These are phyloP conservation scores for Sporormia fimetaria DNA, from an alignment of 495 filamentous ascomycete species.

Conservation along the genomic window DNA sequence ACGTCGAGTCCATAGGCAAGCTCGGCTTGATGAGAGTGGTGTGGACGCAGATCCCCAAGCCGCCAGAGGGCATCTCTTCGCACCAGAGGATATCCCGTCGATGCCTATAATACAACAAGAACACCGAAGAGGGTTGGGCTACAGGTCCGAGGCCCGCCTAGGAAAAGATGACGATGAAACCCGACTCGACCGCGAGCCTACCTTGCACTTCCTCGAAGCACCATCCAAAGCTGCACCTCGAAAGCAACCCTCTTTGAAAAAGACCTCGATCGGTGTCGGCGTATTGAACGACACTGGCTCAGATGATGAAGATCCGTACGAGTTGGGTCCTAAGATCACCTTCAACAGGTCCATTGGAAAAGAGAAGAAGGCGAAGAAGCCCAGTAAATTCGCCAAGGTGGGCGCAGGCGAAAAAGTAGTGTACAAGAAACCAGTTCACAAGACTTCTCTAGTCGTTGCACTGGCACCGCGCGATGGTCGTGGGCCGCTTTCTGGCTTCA, in stretches of 20 bases:
- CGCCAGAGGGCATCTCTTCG: conserved; percentile 64
- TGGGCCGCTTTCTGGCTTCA: conserved; percentile 74
- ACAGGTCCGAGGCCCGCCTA: conserved; percentile 49
- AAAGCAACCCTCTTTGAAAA: conserved; percentile 30
- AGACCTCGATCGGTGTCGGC: conserved; percentile 67
- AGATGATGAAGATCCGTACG: conserved; percentile 95
- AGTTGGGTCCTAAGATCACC: conserved; percentile 80
- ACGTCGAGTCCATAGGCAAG: conserved; percentile 69
- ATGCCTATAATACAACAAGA: conserved; percentile 36
- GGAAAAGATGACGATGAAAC: conserved; percentile 16
- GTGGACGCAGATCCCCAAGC: conserved; percentile 25
- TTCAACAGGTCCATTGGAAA: conserved; percentile 77
- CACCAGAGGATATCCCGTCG: conserved; percentile 73
- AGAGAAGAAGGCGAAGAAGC: conserved; percentile 65
- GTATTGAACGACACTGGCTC: conserved; percentile 90
- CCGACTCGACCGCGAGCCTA: conserved; percentile 7
- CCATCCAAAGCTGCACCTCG: conserved; percentile 4
- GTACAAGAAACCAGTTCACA: conserved; percentile 58
- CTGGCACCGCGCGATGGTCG: conserved; percentile 84
- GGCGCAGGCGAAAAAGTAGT: conserved; percentile 55
- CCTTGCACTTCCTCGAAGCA: conserved; percentile 1
- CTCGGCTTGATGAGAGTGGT: conserved; percentile 47
- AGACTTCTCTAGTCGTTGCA: conserved; percentile 45
- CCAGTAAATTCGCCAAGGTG: conserved; percentile 46
- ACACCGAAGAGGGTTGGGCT: conserved; percentile 77